Conservation (phyloP, 805 yeast genomes). For the Yamadazyma nakazawae region DNA sequence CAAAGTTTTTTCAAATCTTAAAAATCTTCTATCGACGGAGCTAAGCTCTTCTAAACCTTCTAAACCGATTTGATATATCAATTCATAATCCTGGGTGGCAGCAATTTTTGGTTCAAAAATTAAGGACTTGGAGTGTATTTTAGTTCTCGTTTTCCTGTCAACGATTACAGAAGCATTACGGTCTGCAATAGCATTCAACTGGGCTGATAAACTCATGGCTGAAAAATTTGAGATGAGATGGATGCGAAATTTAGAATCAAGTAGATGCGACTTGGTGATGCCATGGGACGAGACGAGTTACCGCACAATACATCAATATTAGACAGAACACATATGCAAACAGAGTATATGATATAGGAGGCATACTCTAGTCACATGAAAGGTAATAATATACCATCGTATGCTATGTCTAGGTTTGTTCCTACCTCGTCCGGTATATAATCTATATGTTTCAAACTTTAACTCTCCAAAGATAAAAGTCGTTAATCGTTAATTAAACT, state of each 20-base stretch:
- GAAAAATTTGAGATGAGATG: constrained; percentile 7
- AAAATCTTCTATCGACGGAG: constrained; percentile 71
- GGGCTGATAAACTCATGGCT: constrained; percentile 65
- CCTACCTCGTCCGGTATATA: too few species aligned
- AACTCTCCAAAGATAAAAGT: neutral
- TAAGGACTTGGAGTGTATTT: constrained; percentile 84
- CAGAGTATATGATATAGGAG: too few species aligned
- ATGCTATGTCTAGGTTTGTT: too few species aligned
- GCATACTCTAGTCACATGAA: too few species aligned
- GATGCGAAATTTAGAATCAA: neutral
- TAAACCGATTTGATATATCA: constrained; percentile 64
- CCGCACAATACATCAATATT: too few species aligned
- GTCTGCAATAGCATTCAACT: constrained; percentile 66
- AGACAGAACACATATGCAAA: too few species aligned
- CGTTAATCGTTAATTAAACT: neutral
- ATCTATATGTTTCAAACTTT: neutral
- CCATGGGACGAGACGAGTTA: neutral
- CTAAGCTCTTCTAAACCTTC: constrained; percentile 76
- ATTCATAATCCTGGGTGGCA: constrained; percentile 90
- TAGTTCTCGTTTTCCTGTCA: constrained; percentile 83
- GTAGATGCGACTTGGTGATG: neutral
- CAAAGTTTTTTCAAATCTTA: constrained; percentile 63
- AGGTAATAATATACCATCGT: too few species aligned
- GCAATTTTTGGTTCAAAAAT: constrained; percentile 84
- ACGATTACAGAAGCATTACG: constrained; percentile 68